phyloP scores from a whole-genome alignment of 2,329 filamentous ascomycete species.

The Alternaria rosae region DNA sequence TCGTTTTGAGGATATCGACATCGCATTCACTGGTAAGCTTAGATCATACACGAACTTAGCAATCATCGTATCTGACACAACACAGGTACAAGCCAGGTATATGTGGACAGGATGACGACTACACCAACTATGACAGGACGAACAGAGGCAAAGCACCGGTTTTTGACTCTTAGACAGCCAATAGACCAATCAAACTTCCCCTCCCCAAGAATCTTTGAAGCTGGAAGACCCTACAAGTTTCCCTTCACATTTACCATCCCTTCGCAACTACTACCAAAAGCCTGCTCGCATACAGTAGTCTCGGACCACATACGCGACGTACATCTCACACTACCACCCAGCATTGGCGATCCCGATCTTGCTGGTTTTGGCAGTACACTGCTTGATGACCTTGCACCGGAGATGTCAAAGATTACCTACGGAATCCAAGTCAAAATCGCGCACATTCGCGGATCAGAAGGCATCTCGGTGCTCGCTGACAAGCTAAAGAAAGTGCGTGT shows the following conservation, averaged over 20 bases:
- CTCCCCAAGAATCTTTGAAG: conserved; percentile 60
- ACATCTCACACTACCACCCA: conserved; percentile 68
- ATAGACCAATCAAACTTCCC: conserved; percentile 63
- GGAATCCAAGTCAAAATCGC: conserved; percentile 59
- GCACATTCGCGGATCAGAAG: conserved; percentile 50
- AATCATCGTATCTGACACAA: conserved; percentile 19
- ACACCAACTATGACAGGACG: conserved; percentile 62
- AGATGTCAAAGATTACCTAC: conserved; percentile 69
- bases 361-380: conserved; percentile 58
- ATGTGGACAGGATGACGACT: conserved; percentile 62
- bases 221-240: conserved; percentile 64
- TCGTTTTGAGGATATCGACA: conserved; percentile 65
- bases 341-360: conserved; percentile 65
- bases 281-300: conserved; percentile 63
- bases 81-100: conserved; percentile 59
- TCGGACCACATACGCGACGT: conserved; percentile 61
- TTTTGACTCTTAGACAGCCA: conserved; percentile 69
- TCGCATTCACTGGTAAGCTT: conserved; percentile 63
- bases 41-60: neutral
- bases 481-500: conserved; percentile 65
- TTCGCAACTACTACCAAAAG: conserved; percentile 64
- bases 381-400: conserved; percentile 68
- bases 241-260: conserved; percentile 72
- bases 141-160: conserved; percentile 65
- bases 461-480: conserved; percentile 56